phyloP scores from a whole-genome alignment of 768 basidiomycete species.

The Trametes villosa region DNA sequence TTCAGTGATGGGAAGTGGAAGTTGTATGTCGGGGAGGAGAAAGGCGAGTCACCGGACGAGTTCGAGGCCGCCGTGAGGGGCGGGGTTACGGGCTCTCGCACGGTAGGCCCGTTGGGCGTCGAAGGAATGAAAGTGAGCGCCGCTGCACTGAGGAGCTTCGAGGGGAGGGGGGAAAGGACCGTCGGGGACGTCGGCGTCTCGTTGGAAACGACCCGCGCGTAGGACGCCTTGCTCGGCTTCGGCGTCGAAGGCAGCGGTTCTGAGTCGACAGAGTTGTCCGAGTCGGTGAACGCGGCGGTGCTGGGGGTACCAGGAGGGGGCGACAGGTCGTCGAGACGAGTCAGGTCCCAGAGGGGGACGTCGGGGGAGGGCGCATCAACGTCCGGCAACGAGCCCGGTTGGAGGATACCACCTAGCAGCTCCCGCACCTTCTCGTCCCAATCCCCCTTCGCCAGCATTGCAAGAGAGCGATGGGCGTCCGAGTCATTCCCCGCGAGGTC shows the following conservation, averaged over 20 bases:
- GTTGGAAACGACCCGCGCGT: conserved; percentile 42
- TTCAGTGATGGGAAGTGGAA: conserved; percentile 57
- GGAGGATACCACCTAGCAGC: conserved; percentile 39
- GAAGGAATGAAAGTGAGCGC: conserved; percentile 34
- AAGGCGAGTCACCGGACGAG: conserved; percentile 21
- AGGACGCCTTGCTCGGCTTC: conserved; percentile 41
- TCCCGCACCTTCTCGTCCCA: conserved; percentile 50
- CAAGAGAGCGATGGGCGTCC: not conserved
- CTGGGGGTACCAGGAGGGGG: conserved; percentile 15
- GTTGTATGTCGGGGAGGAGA: conserved; percentile 35
- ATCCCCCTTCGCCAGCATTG: conserved; percentile 35
- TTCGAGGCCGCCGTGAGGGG: conserved; percentile 23
- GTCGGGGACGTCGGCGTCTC: conserved; percentile 22
- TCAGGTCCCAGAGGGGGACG: conserved; percentile 29
- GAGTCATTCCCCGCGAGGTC: conserved; percentile 4
- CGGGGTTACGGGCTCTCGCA: conserved; percentile 20
- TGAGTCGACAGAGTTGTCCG: conserved; percentile 46
- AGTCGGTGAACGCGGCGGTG: conserved; percentile 42
- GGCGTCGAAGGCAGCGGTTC: conserved; percentile 56
- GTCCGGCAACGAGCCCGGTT: conserved; percentile 15
- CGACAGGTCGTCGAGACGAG: conserved; percentile 20
- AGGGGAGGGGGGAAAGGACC: conserved; percentile 27
- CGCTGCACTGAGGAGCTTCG: conserved; percentile 34
- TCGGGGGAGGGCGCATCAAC: conserved; percentile 22
- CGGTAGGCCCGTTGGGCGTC: conserved; percentile 1